Base-by-base conservation (phyloP, 345 rosid genomes). In the Durio zibethinus region DNA sequence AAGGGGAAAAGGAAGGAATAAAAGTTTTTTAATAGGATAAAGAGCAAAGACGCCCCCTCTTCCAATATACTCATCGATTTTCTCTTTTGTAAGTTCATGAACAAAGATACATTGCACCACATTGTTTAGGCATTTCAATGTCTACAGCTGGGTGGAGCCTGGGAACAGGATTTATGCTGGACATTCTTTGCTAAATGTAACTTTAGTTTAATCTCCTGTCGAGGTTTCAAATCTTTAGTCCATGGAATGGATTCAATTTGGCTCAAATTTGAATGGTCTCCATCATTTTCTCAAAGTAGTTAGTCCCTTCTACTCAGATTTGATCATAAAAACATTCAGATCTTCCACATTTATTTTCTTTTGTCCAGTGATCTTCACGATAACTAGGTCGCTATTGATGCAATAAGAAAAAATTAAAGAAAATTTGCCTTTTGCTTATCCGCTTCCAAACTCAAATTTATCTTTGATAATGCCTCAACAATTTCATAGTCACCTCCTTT, bases 401-500 rank as follows among this genome's bases (percentile, higher is more conserved):
- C 9, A 14, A 29, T 14, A 61, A 27, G 36, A 12, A 16, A 61
- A 1, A 60, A 10, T 20, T 7, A 18, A 64, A 18, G 27, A 36
- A 64, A 61, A 4, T 14, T 27, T 29, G 11, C 35, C 20, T 60
- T 60, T 60, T 5, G 8, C 38, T 8, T 59, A 25, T 59, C 18
- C 38, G 23, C 53, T 67, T 67, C 27, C 35, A 43, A 23, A 20
- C 21, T 68, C 52, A 42, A 66, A 40, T 5, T 15, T 43, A 43
- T 2, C 1, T 27, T 40, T 66, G 33, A 42, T 40, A 67, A 42
- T 74, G 31, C 35, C 47, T 50, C 70, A 18, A 76, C 27, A 42
- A 7, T 57, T 77, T 74, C 83, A 75, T 50, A 16, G 48, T 74
- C 64, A 36, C 61, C 77, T 69, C 14, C 54, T 47, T 77, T 85